Evolutionary conservation across 148 eudicot genomes (phyloP), one percentile per base, ranked within the genome.

Genomic region (Mesembryanthemum crystallinum): DNA sequence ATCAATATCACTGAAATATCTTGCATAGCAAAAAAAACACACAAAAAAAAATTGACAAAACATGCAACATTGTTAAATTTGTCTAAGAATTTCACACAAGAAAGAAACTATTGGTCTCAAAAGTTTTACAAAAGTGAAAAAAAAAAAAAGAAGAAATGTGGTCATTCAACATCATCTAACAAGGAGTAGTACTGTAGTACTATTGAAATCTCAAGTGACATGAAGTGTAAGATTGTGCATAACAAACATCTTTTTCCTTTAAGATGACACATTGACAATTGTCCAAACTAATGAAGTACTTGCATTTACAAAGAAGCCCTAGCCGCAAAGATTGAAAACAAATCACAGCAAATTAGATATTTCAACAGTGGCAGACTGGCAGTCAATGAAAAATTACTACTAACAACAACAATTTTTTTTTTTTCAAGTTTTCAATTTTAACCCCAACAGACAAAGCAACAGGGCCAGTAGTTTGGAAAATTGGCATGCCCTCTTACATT

Each of bases 401-500:
- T n/a, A n/a, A n/a, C n/a, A n/a, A n/a, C n/a, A n/a, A n/a, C n/a
- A n/a, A n/a, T n/a, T n/a, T 35, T 35, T 35, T 35, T 35, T 3
- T 35, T 35, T 35, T 35, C 39, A 35, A 66, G 7, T 64, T 73
- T 66, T 66, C 10, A 25, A 27, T 57, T 71, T 76, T 52, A 45
- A 76, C 72, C 68, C 59, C 69, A 62, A 77, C 62, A 69, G 78
- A 78, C 78, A 78, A 82, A 77, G 74, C 64, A 70, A 82, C 27
- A 33, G 37, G 30, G 76, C 28, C 64, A 75, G 76, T 79, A 73
- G 83, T 76, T 81, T 79, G 87, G 80, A 82, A 86, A 85, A 57
- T 83, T 77, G 85, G 86, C 81, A 82, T 78, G 78, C 77, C 25
- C 58, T 69, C 81, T 77, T 79, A 85, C 86, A 72, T 76, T 78